phyloP scores from a whole-genome alignment of 345 rosid genomes.

The Raphanus raphanistrum region DNA sequence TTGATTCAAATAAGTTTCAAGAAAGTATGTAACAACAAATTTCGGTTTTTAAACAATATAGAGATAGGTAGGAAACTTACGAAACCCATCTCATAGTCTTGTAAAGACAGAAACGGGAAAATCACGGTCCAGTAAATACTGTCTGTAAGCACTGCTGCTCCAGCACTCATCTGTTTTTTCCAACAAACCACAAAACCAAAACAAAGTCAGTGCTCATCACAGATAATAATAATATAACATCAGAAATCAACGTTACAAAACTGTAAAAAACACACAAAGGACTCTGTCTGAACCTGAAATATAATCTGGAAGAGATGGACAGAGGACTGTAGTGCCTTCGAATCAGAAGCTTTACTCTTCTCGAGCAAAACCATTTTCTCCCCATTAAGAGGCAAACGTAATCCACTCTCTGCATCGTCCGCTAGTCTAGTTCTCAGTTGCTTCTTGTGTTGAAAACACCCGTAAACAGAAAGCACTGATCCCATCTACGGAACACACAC shows the following conservation, averaged over 20 bases:
- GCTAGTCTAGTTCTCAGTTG: conserved; percentile 2
- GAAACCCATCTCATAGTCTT: conserved; percentile 49
- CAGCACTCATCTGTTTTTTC: conserved; percentile 52
- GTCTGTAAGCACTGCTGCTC: conserved; percentile 71
- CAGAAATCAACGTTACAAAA: background rate
- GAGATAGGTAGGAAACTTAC: conserved; percentile 42
- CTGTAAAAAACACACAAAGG: background rate
- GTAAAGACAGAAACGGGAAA: conserved; percentile 61
- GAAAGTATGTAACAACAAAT: no score
- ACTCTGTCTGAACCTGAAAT: conserved; percentile 51
- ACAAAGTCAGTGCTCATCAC: background rate
- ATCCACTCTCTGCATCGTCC: conserved; percentile 52
- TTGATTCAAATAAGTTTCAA: no score
- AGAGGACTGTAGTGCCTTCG: conserved; percentile 31
- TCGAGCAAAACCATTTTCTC: conserved; percentile 28
- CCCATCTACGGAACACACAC: conserved; percentile 49
- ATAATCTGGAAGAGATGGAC: conserved; percentile 56
- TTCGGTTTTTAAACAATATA: no score
- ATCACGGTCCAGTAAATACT: conserved; percentile 62
- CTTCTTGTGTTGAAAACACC: conserved; percentile 50
- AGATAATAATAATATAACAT: background rate
- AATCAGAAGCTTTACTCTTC: conserved; percentile 23
- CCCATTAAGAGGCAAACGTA: conserved; percentile 40
- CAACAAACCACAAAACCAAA: conserved; percentile 6
- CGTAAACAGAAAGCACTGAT: conserved; percentile 55